Evolutionary conservation across 257 asterid genomes (phyloP), one percentile per base, ranked within the genome.

Genomic region (Capsicum baccatum): DNA sequence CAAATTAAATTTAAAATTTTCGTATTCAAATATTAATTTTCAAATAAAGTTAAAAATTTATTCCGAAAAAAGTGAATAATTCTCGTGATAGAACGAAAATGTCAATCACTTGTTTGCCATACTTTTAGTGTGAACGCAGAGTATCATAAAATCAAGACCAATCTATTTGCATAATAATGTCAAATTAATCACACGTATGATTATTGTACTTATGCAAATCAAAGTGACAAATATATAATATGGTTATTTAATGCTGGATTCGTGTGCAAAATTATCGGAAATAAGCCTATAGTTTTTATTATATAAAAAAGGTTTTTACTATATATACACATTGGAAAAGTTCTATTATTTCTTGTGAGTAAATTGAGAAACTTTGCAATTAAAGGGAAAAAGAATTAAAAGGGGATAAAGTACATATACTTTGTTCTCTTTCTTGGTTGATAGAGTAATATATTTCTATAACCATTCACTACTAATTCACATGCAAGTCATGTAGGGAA

Each of bases 221-320:
- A 76, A 33, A 35, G 81, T 52, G 81, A 26, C 47, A 52, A 76
- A 14, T 76, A 76, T 13, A 76, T 26, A 52, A 33, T 52, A 76
- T 76, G 15, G 64, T 37, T 76, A 76, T 54, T 76, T 26, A 76
- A 76, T 26, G 81, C 14, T 76, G 44, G 26, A 76, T 76, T 76
- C 81, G 81, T 76, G 81, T 54, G 26, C 5, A 76, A 52, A 52
- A 50, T 6, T 26, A 52, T 15, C 3, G 64, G 12, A 76, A 76
- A 14, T 54, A 54, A 76, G 63, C 52, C 81, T 76, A 10, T 26
- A 54, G 21, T 13, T 52, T 26, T 76, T 76, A 76, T 76, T 76
- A 76, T 4, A 76, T 26, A 76, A 54, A 76, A 52, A 17, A 63
- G 8, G 15, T 12, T 52, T 52, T 54, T 4, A 11, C 10, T 67